Evolutionary conservation across 768 basidiomycete genomes (phyloP).

Genomic region (Mycena vitilis): DNA sequence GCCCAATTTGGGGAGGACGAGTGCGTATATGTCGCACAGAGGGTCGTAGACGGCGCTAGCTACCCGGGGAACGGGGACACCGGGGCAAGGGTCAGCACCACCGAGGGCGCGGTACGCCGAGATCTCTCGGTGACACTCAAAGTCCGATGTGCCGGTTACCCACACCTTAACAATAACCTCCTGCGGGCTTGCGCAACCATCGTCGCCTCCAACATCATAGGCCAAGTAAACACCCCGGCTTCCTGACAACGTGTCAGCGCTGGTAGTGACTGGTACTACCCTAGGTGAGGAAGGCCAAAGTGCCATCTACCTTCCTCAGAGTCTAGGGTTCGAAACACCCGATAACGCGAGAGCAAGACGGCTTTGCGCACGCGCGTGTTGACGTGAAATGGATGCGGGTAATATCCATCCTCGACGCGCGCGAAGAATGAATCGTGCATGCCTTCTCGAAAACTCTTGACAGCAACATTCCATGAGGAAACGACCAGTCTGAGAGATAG

Average conservation of each 20-base stretch:
- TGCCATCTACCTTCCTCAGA: constrained; percentile 41
- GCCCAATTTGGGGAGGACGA: constrained; percentile 45
- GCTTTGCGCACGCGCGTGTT: constrained; percentile 43
- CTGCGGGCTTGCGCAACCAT: constrained; percentile 38
- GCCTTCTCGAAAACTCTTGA: constrained; percentile 17
- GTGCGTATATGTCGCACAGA: constrained; percentile 38
- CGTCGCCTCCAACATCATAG: constrained; percentile 40
- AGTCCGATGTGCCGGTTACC: constrained; percentile 34
- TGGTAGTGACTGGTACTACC: no score
- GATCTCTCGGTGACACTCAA: constrained; percentile 43
- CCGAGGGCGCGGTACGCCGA: constrained; percentile 39
- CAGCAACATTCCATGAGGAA: constrained; percentile 38
- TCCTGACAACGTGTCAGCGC: constrained; percentile 31
- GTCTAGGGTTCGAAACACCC: constrained; percentile 43
- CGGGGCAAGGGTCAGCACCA: constrained; percentile 15
- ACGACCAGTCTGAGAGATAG: constrained; percentile 38
- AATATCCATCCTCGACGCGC: constrained; percentile 42
- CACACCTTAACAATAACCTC: constrained; percentile 47
- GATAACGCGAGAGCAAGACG: constrained; percentile 41
- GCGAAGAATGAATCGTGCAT: constrained; percentile 34
- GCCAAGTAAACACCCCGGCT: constrained; percentile 47
- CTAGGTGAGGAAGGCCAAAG: no score
- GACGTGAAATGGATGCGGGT: constrained; percentile 48
- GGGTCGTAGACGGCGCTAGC: constrained; percentile 32
- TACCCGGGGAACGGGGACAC: constrained; percentile 32